A percentile compares a stretch with the other conserved stretches of the same genome.
These are phyloP conservation scores for Conoideocrella luteorostrata DNA, from an alignment of 2,329 filamentous ascomycete species.

Conservation along the genomic window DNA sequence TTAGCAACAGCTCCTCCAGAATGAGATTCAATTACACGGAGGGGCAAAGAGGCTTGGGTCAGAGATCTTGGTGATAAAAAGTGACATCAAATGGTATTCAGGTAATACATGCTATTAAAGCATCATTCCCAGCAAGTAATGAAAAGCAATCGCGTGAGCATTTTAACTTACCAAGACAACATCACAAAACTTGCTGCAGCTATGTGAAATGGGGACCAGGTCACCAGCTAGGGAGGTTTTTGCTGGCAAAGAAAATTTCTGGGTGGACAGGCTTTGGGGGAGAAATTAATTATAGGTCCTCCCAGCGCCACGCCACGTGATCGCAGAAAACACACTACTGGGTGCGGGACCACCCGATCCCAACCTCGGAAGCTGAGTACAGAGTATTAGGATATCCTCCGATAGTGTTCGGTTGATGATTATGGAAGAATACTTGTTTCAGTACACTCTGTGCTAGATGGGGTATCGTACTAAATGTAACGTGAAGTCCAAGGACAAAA, in stretches of 20 bases:
- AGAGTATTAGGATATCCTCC: no score
- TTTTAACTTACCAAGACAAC: conserved; percentile 10
- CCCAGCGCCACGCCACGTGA: conserved; percentile 1
- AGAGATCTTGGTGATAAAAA: conserved; percentile 69
- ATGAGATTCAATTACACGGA: conserved; percentile 5
- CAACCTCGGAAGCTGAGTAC: no score
- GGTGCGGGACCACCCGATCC: not conserved
- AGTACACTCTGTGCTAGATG: not conserved
- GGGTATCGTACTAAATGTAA: conserved; percentile 11
- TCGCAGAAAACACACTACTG: not conserved
- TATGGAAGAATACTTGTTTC: not conserved
- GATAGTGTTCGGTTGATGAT: no score
- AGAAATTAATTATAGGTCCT: not conserved
- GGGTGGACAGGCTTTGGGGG: no score
- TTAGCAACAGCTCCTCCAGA: conserved; percentile 3
- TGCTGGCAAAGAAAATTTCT: no score
- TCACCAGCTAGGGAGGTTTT: not conserved
- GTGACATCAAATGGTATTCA: conserved; percentile 50
- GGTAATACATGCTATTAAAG: conserved; percentile 52
- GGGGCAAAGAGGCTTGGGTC: conserved; percentile 32
- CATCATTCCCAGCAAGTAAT: conserved; percentile 40
- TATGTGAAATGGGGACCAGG: not conserved
- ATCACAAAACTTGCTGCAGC: not conserved
- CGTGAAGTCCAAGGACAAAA: not conserved
- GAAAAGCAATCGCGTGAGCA: conserved; percentile 6